Evolutionary conservation across 2,329 filamentous ascomycete genomes (phyloP).

Genomic region (Fusarium citri): DNA sequence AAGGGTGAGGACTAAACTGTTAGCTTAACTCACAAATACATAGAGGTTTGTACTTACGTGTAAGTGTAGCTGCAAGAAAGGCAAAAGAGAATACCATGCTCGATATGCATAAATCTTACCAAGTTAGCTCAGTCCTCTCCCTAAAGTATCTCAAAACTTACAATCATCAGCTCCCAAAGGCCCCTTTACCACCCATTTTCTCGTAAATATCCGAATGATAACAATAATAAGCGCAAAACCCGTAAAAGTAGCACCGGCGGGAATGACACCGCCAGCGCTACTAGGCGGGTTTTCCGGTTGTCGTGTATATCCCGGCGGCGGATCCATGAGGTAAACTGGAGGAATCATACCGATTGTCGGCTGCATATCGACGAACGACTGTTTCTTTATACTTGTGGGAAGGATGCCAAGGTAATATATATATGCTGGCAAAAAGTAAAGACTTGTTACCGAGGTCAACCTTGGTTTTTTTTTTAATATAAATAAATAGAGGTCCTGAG

Average conservation of each 20-base stretch:
- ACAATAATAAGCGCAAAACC: conserved; percentile 41
- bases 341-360: conserved; percentile 55
- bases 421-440: neutral
- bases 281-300: conserved; percentile 36
- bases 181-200: conserved; percentile 45
- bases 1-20: conserved; percentile 39
- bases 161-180: conserved; percentile 47
- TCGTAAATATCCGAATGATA: conserved; percentile 44
- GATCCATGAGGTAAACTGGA: conserved; percentile 66
- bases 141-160: no score
- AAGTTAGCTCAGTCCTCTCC: no score
- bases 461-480: no score
- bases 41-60: conserved; percentile 31
- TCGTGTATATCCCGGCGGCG: conserved; percentile 43
- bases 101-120: conserved; percentile 44
- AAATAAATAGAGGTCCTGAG: no score
- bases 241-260: conserved; percentile 41
- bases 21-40: neutral
- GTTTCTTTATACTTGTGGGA: neutral
- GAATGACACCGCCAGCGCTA: conserved; percentile 39
- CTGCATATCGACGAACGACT: neutral
- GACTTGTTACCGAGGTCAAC: no score
- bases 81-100: conserved; percentile 42
- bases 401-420: neutral
- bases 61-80: conserved; percentile 40